Percentiles rank a stretch among this genome's conserved stretches.
Conservation (phyloP, 1,284 basidiomycete genomes). For the Xanthoconium separans region DNA sequence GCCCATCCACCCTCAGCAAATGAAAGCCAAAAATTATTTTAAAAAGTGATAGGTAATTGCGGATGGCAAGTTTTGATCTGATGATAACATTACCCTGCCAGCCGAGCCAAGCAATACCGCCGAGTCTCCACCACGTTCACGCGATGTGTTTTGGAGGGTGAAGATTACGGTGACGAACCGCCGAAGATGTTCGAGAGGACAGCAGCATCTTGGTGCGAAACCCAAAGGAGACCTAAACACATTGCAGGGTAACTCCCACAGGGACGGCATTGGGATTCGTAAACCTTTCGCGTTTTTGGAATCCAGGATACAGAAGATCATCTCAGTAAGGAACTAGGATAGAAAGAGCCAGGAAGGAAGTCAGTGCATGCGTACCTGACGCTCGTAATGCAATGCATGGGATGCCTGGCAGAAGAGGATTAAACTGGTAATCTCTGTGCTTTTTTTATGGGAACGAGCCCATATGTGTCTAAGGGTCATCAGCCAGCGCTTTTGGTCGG, state of each 20-base stretch:
- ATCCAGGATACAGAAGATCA: background rate
- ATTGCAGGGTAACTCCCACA: background rate
- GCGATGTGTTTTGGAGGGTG: background rate
- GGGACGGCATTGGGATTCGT: background rate
- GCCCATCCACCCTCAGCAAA: background rate
- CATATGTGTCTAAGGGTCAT: background rate
- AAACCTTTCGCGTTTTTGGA: background rate
- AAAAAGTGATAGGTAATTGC: background rate
- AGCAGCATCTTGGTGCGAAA: background rate
- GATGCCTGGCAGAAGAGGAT: background rate
- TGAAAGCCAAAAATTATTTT: background rate
- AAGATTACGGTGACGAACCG: background rate
- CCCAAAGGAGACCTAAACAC: background rate
- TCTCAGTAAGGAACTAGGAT: background rate
- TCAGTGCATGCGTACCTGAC: background rate
- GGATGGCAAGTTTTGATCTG: background rate
- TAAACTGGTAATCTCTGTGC: background rate
- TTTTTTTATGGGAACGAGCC: background rate
- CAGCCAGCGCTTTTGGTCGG: background rate
- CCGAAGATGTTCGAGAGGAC: constrained; percentile 6
- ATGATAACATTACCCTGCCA: background rate
- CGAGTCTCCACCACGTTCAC: background rate
- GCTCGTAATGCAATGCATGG: background rate
- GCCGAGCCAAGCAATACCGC: background rate
- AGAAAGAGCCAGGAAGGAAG: background rate